Percentiles rank a stretch among this genome's conserved stretches.
Conservation (phyloP, 2,329 filamentous ascomycete species). For the Huntiella savannae region DNA sequence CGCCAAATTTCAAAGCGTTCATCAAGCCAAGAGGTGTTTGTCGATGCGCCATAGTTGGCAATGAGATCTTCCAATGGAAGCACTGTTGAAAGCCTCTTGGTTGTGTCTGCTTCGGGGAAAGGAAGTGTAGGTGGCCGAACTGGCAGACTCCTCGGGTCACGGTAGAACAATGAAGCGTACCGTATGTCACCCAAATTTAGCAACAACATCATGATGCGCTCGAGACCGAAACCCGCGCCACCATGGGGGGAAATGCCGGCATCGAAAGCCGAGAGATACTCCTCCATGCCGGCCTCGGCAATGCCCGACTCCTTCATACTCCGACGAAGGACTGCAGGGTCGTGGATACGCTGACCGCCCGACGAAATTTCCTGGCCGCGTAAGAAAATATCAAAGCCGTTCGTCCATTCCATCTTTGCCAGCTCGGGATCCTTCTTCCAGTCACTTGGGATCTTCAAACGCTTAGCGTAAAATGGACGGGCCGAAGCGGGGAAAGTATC, state of each 20-base stretch:
- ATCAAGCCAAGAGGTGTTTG: conserved; percentile 86
- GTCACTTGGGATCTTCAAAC: conserved; percentile 27
- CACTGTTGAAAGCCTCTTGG: conserved; percentile 27
- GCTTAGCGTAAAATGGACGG: conserved; percentile 82
- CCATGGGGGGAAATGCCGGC: conserved; percentile 79
- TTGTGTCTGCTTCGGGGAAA: conserved; percentile 73
- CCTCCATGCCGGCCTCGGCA: conserved; percentile 65
- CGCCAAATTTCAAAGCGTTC: conserved; percentile 79
- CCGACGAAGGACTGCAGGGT: conserved; percentile 51
- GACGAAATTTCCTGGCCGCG: conserved; percentile 85
- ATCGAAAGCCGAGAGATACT: conserved; percentile 76
- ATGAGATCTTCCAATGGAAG: conserved; percentile 73
- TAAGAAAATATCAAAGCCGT: conserved; percentile 90
- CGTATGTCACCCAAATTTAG: conserved; percentile 78
- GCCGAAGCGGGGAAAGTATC: conserved; percentile 80
- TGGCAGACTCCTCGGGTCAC: conserved; percentile 75
- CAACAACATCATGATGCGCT: conserved; percentile 73
- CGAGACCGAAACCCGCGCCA: conserved; percentile 74
- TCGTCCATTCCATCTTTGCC: conserved; percentile 32
- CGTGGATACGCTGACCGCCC: conserved; percentile 83
- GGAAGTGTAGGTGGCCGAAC: conserved; percentile 47
- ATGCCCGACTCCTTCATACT: conserved; percentile 62
- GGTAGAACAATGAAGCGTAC: conserved; percentile 68
- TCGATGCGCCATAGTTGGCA: conserved; percentile 86
- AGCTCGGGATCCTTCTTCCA: conserved; percentile 38